Percentiles rank a stretch among this genome's conserved stretches.
phyloP scores from a whole-genome alignment of 2,329 filamentous ascomycete species.

The Rutstroemia sydowiana region DNA sequence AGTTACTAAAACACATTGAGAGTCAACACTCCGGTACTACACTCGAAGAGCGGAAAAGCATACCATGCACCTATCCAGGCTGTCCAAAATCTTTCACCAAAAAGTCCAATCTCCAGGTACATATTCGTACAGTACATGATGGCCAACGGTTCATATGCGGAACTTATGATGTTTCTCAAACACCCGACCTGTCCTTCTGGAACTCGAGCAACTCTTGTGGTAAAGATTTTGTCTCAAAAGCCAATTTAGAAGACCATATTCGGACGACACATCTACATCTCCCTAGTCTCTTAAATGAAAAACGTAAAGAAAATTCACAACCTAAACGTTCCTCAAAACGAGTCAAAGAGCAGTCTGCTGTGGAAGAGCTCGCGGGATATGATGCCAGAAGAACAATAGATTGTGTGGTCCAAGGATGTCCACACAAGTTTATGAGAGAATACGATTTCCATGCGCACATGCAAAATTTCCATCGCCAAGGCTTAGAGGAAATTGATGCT shows the following conservation, averaged over 20 bases:
- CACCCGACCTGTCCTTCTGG: slow-evolving; percentile 57
- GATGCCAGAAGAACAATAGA: slow-evolving; percentile 38
- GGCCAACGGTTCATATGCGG: slow-evolving; percentile 76
- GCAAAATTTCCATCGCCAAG: slow-evolving; percentile 34
- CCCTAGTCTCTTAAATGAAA: slow-evolving; percentile 33
- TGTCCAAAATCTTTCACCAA: slow-evolving; percentile 76
- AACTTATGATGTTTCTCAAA: slow-evolving; percentile 50
- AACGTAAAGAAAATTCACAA: slow-evolving; percentile 28
- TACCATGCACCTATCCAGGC: slow-evolving; percentile 57
- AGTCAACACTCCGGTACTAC: slow-evolving; percentile 61
- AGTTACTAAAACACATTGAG: slow-evolving; percentile 71
- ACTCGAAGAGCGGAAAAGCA: slow-evolving; percentile 56
- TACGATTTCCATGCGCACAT: slow-evolving; percentile 52
- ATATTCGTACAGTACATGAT: slow-evolving; percentile 71
- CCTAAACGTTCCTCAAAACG: background rate
- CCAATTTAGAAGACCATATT: slow-evolving; percentile 75
- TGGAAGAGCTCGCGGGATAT: slow-evolving; percentile 47
- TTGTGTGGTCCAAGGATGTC: slow-evolving; percentile 44
- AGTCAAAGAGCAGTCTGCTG: slow-evolving; percentile 17
- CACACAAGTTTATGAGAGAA: slow-evolving; percentile 47
- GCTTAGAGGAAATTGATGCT: background rate
- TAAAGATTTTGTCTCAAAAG: slow-evolving; percentile 67
- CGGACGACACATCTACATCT: slow-evolving; percentile 72
- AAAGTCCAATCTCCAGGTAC: slow-evolving; percentile 73
- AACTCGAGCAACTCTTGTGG: slow-evolving; percentile 62